A percentile compares a stretch with the other conserved stretches of the same genome.
Conservation (phyloP, 768 basidiomycete genomes). For the Kwoniella dendrophila region DNA sequence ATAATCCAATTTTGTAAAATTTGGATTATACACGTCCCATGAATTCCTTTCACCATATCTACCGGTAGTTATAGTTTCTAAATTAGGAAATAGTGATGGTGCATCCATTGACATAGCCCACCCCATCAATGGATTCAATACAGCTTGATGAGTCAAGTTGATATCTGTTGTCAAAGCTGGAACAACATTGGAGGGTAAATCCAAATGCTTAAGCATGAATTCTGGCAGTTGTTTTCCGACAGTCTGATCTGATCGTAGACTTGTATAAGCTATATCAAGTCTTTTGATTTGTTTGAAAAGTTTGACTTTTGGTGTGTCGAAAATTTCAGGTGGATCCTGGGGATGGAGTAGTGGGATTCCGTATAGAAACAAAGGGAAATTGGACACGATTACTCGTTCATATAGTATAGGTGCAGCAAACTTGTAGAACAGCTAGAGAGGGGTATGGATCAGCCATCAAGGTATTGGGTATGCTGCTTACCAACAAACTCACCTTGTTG, state of each 20-base stretch:
- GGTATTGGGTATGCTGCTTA: background rate
- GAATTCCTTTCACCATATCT: background rate
- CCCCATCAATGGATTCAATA: background rate
- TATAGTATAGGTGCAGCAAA: constrained; percentile 2
- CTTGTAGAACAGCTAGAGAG: background rate
- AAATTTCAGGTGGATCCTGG: background rate
- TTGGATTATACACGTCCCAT: constrained; percentile 8
- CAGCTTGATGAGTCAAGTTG: background rate
- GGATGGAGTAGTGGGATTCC: background rate
- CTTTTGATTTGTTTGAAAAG: constrained; percentile 6
- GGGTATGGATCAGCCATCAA: background rate
- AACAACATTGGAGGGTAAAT: background rate
- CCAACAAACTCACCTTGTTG: background rate
- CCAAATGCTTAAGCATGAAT: background rate
- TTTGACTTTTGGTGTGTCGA: background rate
- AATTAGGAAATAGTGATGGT: background rate
- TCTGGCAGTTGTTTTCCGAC: background rate
- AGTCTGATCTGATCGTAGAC: background rate
- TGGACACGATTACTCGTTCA: constrained; percentile 6
- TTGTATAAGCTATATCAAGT: constrained; percentile 10
- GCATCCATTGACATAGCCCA: constrained; percentile 2
- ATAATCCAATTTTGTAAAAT: constrained; percentile 6
- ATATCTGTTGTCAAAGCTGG: constrained; percentile 4
- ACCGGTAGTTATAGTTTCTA: background rate
- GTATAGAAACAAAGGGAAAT: constrained; percentile 9